A percentile compares a stretch with the other conserved stretches of the same genome.
Evolutionary conservation across 129 eudicot genomes (phyloP).

Genomic region (Chrysanthemum lavandulifolium): DNA sequence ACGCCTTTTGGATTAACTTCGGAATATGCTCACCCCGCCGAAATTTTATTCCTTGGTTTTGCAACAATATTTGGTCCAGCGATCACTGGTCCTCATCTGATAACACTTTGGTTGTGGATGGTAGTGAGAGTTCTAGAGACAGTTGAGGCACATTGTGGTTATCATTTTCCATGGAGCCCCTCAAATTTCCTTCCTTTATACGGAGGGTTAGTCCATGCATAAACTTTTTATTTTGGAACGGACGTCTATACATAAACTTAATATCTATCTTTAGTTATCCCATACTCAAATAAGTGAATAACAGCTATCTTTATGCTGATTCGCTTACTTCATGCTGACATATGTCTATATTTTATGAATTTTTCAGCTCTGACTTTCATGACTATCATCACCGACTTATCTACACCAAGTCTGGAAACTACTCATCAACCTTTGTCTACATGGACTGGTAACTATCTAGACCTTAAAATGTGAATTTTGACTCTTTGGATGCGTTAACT

Average conservation of each 20-base stretch:
- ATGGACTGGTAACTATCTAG: conserved; percentile 87
- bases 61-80: conserved; percentile 98
- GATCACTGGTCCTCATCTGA: conserved; percentile 93
- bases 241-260: background rate
- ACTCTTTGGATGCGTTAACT: background rate
- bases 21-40: conserved; percentile 17
- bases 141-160: conserved; percentile 98
- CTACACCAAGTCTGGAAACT: conserved; percentile 98
- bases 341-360: conserved; percentile 1
- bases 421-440: conserved; percentile 94
- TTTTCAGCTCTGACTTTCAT: conserved; percentile 86
- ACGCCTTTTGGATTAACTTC: conserved; percentile 25
- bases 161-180: conserved; percentile 99
- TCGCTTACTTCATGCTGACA: background rate
- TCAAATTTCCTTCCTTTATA: conserved; percentile 90
- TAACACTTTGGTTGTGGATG: conserved; percentile 99
- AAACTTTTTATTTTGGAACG: background rate
- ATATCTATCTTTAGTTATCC: background rate
- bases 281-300: background rate
- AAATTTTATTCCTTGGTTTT: conserved; percentile 15
- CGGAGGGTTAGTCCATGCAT: conserved; percentile 74
- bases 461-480: background rate
- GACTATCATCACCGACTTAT: conserved; percentile 98
- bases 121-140: conserved; percentile 93
- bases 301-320: background rate